Percentiles rank a stretch among this genome's conserved stretches.
Conservation (phyloP, 441 rosid species). For the Corymbia citriodora region DNA sequence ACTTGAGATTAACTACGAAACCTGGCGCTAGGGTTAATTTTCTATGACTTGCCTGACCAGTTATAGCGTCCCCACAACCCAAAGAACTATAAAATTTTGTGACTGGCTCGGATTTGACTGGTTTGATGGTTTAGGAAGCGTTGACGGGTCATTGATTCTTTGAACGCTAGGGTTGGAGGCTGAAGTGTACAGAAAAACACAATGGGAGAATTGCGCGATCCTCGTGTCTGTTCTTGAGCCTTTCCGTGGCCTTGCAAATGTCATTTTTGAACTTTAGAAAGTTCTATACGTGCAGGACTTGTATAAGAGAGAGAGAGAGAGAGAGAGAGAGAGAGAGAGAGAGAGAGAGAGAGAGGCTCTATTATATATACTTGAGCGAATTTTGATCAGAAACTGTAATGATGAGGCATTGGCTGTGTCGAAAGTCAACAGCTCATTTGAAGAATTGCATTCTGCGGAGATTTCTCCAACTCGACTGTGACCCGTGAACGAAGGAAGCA, state of each 20-base stretch:
- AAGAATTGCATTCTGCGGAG: neutral
- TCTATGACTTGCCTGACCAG: neutral
- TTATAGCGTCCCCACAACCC: neutral
- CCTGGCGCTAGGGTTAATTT: neutral
- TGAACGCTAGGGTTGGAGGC: neutral
- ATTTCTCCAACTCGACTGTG: neutral
- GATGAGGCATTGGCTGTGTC: neutral
- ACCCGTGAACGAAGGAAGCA: neutral
- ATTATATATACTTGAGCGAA: neutral
- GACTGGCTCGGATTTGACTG: neutral
- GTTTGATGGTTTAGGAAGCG: neutral
- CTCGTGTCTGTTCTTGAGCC: neutral
- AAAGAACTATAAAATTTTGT: neutral
- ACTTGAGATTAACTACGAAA: neutral
- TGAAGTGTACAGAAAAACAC: neutral
- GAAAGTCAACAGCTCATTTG: neutral
- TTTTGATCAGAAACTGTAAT: neutral
- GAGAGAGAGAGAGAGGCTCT: neutral
- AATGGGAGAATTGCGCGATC: neutral
- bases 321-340: neutral
- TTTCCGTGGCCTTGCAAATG: neutral
- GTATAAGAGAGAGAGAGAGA: neutral
- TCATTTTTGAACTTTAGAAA: neutral
- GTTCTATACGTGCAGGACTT: neutral
- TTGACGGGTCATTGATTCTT: neutral